Base-by-base conservation (phyloP, 441 rosid species). In the Erysimum cheiri region DNA sequence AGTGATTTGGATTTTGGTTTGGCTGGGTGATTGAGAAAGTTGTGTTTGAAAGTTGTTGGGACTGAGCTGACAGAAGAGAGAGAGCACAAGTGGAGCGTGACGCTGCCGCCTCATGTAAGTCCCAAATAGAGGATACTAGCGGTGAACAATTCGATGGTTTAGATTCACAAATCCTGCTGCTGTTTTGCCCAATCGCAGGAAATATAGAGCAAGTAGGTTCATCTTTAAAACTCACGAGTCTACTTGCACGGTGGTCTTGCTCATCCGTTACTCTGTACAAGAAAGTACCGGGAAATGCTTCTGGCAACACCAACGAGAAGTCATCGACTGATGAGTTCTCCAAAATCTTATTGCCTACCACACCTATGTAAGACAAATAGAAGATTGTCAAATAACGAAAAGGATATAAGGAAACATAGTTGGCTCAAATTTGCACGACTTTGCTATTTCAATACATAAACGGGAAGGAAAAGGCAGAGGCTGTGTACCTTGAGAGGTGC, bases 41-140 rank as follows among this genome's bases (percentile, higher is more conserved):
- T 14, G 70, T 71, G 71, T 69, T 71, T 67, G 77, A 70, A 70
- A 77, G 80, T 68, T 77, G 73, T 71, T 77, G 86, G 75, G 93
- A 84, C 72, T 83, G 83, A 49, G 82, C 67, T 89, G 97, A 91
- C 97, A 91, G 97, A 91, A 89, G 97, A 89, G 97, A 91, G 93
- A 78, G 90, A 91, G 96, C 97, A 87, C 92, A 57, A 62, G 81
- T 77, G 58, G 88, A 77, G 71, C 74, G 76, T 17, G 82, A 65
- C 10, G 8, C 35, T 7, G 15, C 46, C 10, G 69, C 65, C 69
- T 54, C 73, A 14, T 68, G 78, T 49, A 82, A 73, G 78, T 84
- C 91, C 71, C 82, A 77, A 73, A 79, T 36, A 9, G 88, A 69
- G 52, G 82, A 72, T 17, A 80, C 57, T 71, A 70, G 65, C 24